phyloP scores from a whole-genome alignment of 495 filamentous ascomycete genomes.

The Penicillium lividum region DNA sequence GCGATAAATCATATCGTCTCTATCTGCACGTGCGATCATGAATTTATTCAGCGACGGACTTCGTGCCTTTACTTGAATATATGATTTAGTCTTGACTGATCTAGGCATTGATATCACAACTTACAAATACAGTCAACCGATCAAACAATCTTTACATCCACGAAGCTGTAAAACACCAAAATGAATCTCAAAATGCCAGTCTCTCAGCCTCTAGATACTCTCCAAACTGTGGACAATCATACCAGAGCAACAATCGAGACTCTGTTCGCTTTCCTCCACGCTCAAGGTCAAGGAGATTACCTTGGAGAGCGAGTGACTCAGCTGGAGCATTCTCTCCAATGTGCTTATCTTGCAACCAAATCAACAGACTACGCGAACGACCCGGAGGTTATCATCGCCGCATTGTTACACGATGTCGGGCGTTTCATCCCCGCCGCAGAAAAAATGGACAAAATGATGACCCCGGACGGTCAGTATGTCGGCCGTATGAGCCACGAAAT shows the following conservation, averaged over 20 bases:
- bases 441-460: constrained; percentile 28
- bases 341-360: constrained; percentile 35
- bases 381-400: constrained; percentile 38
- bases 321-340: constrained; percentile 48
- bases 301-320: constrained; percentile 44
- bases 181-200: constrained; percentile 18
- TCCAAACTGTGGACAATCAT: constrained; percentile 14
- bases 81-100: background rate
- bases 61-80: constrained; percentile 1
- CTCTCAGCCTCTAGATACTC: background rate
- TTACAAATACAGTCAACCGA: background rate
- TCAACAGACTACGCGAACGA: constrained; percentile 26
- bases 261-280: constrained; percentile 26
- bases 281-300: constrained; percentile 30
- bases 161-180: background rate
- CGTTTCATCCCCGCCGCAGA: constrained; percentile 39
- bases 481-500: constrained; percentile 41
- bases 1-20: constrained; percentile 4
- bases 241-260: constrained; percentile 21
- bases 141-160: background rate
- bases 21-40: constrained; percentile 5
- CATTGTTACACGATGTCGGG: constrained; percentile 45
- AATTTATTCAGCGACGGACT: constrained; percentile 1
- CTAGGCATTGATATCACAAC: background rate
- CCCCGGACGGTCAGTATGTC: constrained; percentile 29